These are phyloP conservation scores for Oehlia diaphana DNA, from an alignment of 192 early-diverging fungal genomes.

Conservation along the genomic window DNA sequence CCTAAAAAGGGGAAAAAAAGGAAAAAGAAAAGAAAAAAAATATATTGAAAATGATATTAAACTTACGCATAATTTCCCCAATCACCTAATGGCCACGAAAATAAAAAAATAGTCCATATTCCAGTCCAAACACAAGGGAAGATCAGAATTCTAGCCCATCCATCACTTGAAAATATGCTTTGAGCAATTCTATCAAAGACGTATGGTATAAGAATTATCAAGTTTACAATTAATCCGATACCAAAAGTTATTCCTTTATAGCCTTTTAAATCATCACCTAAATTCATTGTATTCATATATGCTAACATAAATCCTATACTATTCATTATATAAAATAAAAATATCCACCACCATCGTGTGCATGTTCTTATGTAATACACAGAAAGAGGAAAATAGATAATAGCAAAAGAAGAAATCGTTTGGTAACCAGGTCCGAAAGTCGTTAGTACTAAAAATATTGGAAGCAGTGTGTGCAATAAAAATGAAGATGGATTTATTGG, in stretches of 20 bases:
- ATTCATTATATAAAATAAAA: background rate
- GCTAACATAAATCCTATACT: slow-evolving; percentile 6
- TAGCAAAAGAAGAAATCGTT: slow-evolving; percentile 5
- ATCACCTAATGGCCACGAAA: slow-evolving; percentile 8
- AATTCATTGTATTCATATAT: background rate
- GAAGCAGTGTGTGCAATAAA: background rate
- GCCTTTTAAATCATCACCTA: background rate
- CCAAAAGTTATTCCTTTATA: background rate
- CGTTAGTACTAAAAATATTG: background rate
- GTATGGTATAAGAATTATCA: background rate
- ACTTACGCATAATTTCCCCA: slow-evolving; percentile 11
- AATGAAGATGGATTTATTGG: background rate
- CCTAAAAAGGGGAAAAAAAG: background rate
- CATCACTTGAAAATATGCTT: background rate
- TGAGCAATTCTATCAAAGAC: background rate
- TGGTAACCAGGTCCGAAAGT: slow-evolving; percentile 14
- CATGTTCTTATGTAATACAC: slow-evolving; percentile 7
- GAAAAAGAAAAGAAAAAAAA: background rate
- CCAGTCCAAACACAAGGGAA: slow-evolving; percentile 22
- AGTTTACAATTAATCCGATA: background rate
- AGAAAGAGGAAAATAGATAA: slow-evolving; percentile 2
- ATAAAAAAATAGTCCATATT: slow-evolving; percentile 2
- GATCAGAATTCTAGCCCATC: background rate
- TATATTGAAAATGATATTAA: too few species aligned
- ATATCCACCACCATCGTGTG: slow-evolving; percentile 1